phyloP scores from a whole-genome alignment of 768 basidiomycete genomes.

The Leccinum subgranulosum region DNA sequence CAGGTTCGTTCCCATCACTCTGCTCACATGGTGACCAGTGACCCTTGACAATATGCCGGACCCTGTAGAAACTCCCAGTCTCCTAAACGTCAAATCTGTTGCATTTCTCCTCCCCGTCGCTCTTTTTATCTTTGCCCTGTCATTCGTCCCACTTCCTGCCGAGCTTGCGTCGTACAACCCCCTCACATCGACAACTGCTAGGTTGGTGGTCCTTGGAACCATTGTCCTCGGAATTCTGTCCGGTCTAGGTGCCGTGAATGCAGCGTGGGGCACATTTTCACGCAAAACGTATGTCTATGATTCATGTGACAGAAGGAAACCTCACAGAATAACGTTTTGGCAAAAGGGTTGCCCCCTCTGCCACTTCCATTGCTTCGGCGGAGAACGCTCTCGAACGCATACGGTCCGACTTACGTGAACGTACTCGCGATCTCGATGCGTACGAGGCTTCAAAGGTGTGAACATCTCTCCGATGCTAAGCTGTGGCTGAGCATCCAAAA shows the following conservation, averaged over 20 bases:
- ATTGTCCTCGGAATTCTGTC: slow-evolving; percentile 76
- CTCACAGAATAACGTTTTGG: slow-evolving; percentile 5
- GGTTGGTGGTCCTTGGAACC: slow-evolving; percentile 74
- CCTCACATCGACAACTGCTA: slow-evolving; percentile 49
- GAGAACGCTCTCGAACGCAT: slow-evolving; percentile 60
- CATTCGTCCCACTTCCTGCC: slow-evolving; percentile 64
- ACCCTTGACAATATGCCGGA: not conserved
- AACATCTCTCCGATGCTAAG: not conserved
- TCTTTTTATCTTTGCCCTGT: slow-evolving; percentile 57
- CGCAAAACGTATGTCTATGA: slow-evolving; percentile 23
- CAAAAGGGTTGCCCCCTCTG: slow-evolving; percentile 21
- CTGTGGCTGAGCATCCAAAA: slow-evolving; percentile 8
- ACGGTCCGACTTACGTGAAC: slow-evolving; percentile 51
- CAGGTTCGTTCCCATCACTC: slow-evolving; percentile 17
- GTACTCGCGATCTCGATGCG: slow-evolving; percentile 26
- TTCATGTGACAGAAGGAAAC: slow-evolving; percentile 12
- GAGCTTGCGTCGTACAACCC: slow-evolving; percentile 41
- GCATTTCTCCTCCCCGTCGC: slow-evolving; percentile 44
- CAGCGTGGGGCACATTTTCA: slow-evolving; percentile 47
- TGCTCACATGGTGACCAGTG: not conserved
- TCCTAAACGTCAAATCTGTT: slow-evolving; percentile 21
- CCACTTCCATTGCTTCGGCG: slow-evolving; percentile 41
- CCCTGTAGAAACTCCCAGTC: slow-evolving; percentile 21
- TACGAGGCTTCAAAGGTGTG: slow-evolving; percentile 25
- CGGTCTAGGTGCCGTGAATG: slow-evolving; percentile 73